Evolutionary conservation across 1,284 basidiomycete species (phyloP), one percentile per base, ranked within the genome.

Genomic region (Papiliotrema terrestris): DNA sequence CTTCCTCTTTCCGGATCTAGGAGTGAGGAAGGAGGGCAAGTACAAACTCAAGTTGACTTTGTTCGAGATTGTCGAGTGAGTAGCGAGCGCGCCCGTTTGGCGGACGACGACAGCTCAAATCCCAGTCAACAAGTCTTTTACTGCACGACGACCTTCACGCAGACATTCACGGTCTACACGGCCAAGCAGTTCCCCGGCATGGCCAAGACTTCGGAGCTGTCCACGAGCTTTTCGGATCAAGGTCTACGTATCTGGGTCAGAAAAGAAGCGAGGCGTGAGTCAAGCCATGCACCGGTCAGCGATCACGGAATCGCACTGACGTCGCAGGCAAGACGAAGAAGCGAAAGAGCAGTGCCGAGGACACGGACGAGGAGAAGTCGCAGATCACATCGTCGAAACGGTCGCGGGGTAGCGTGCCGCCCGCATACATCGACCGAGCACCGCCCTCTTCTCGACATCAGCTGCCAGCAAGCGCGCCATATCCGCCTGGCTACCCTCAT

Each of bases 181-280:
- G 89, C 91, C 3, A 95, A 95, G 80, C 91, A 93, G 75, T 95
- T 94, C 72, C 91, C 91, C 0, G 90, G 90, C 22, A 92, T 93
- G 87, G 38, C 71, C 89, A 90, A 91, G 75, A 91, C 89, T 0
- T 93, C 91, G 0, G 86, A 87, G 17, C 80, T 94, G 0, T 94
- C 91, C 1, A 89, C 87, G 63, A 88, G 88, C 0, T 83, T 95
- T 55, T 89, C 91, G 11, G 88, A 91, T 67, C 91, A 95, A 75
- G 91, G 91, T 3, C 88, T 94, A 72, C 93, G 94, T 76, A 92
- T 95, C 47, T 85, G 91, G 25, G 92, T 94, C 39, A 83, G 91
- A 43, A 92, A 91, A 72, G 89, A 92, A 62, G 89, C 62, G 22
- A 65, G 63, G 44, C 55, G 68, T 70, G 52, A 62, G 67, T 59